Conservation (phyloP, 768 basidiomycete species). For the Leccinum aurantiacum region DNA sequence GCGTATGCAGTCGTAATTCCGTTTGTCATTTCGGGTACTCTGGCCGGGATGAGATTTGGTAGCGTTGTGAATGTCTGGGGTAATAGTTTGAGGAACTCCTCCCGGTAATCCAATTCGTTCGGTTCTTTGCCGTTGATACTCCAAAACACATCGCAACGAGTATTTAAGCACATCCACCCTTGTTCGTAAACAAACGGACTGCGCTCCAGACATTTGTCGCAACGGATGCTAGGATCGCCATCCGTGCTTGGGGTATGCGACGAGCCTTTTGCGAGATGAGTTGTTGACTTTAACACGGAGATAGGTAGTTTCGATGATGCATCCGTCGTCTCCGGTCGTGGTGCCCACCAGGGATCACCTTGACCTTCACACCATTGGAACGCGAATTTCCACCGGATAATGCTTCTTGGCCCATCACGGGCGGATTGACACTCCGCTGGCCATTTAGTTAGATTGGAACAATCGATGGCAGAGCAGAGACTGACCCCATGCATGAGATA, state of each 20-base stretch:
- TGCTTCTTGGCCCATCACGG: conserved; percentile 45
- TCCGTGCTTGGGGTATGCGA: not conserved
- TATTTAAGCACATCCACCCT: conserved; percentile 65
- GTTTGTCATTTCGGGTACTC: conserved; percentile 25
- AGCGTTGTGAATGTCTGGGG: conserved; percentile 33
- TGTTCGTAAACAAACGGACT: conserved; percentile 56
- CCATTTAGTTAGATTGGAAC: conserved; percentile 15
- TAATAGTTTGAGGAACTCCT: conserved; percentile 44
- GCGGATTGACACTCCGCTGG: conserved; percentile 61
- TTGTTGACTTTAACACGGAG: not conserved
- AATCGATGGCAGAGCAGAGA: conserved; percentile 2
- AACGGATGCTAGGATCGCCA: conserved; percentile 26
- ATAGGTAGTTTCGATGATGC: not conserved
- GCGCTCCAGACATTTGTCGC: conserved; percentile 41
- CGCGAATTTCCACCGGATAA: conserved; percentile 79
- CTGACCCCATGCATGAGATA: conserved; percentile 56
- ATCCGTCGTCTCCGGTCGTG: conserved; percentile 2
- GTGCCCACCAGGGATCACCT: conserved; percentile 54
- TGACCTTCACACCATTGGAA: conserved; percentile 84
- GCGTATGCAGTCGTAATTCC: conserved; percentile 52
- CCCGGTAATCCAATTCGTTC: conserved; percentile 46
- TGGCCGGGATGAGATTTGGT: conserved; percentile 41
- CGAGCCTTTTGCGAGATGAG: not conserved
- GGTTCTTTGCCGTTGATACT: conserved; percentile 29
- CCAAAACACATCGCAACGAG: conserved; percentile 61